Base-by-base conservation (phyloP, 2,329 filamentous ascomycete species). In the Hypoxylon rubiginosum region DNA sequence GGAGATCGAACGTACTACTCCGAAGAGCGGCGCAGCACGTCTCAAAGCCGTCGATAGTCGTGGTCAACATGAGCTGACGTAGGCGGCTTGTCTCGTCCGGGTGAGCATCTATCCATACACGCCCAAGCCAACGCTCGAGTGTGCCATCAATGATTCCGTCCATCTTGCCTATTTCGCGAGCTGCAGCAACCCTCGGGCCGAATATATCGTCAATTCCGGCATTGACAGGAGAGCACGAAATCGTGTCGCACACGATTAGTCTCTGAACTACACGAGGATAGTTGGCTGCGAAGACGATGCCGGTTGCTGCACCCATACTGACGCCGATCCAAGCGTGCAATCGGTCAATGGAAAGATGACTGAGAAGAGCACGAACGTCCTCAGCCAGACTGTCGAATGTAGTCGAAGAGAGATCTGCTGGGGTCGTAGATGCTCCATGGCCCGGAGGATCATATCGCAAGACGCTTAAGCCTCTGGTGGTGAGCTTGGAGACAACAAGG, bases 381-480 rank as follows among this genome's bases (percentile, higher is more conserved):
- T 78, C 75, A 3, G 79, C 77, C 58, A 83, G 76, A 13, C 75
- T 75, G 26, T 76, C 74, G 65, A 83, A 82, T 0, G 80, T 82
- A 5, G 79, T 80, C 2, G 75, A 73, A 7, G 68, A 61, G 15
- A 81, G 72, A 4, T 75, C 70, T 13, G 70, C 58, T 4, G 81
- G 80, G 0, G 73, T 73, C 0, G 73, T 73, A 1, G 81, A 83
- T 13, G 55, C 63, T 41, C 81, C 81, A 60, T 84, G 82, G 36
- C 82, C 82, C 0, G 81, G 80, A 43, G 80, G 79, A 63, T 83
- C 79, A 66, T 81, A 84, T 36, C 80, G 78, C 13, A 84, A 72
- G 17, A 79, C 78, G n/a, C 77, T 76, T 66, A 79, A 82, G 19
- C 79, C 80, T 34, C 72, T 69, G 1, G 67, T 62, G 48, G 77